These are phyloP conservation scores for Pseudocercospora macadamiae DNA, from an alignment of 2,329 filamentous ascomycete genomes.

Conservation along the genomic window DNA sequence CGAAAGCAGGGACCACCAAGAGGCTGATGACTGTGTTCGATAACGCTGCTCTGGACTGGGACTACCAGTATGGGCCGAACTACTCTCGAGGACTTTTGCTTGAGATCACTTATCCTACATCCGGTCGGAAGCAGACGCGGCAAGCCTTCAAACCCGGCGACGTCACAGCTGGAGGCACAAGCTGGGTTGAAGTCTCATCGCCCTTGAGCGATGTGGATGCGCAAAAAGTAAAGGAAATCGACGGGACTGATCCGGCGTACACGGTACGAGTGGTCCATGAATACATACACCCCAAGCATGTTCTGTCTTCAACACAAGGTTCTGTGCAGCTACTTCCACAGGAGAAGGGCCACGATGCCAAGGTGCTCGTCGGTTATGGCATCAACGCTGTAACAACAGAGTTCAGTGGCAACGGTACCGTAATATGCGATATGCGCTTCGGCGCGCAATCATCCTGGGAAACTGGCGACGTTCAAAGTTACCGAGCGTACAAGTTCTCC, in stretches of 20 bases:
- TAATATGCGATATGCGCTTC: slow-evolving; percentile 34
- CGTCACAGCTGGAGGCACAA: neutral
- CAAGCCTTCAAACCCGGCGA: neutral
- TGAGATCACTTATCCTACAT: slow-evolving; percentile 31
- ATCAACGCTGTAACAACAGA: slow-evolving; percentile 34
- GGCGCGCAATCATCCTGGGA: slow-evolving; percentile 32
- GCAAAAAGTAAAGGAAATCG: slow-evolving; percentile 21
- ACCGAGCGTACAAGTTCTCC: slow-evolving; percentile 32
- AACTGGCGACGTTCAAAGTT: slow-evolving; percentile 33
- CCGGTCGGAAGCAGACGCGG: neutral
- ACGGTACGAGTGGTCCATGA: slow-evolving; percentile 28
- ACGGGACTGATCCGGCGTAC: slow-evolving; percentile 21
- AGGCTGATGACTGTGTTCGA: slow-evolving; percentile 45
- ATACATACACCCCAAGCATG: slow-evolving; percentile 25
- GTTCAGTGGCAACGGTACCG: slow-evolving; percentile 29
- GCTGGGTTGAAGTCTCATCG: neutral
- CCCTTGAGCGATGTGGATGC: slow-evolving; percentile 13
- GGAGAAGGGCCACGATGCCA: slow-evolving; percentile 13
- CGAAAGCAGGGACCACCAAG: slow-evolving; percentile 20
- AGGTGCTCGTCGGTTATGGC: slow-evolving; percentile 33
- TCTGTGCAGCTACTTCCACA: slow-evolving; percentile 28
- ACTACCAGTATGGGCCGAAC: slow-evolving; percentile 26
- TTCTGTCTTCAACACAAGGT: slow-evolving; percentile 32
- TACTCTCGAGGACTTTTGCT: slow-evolving; percentile 32
- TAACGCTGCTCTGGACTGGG: slow-evolving; percentile 47